Conservation (phyloP, 2,329 filamentous ascomycete species). For the Basipetospora chlamydospora region DNA sequence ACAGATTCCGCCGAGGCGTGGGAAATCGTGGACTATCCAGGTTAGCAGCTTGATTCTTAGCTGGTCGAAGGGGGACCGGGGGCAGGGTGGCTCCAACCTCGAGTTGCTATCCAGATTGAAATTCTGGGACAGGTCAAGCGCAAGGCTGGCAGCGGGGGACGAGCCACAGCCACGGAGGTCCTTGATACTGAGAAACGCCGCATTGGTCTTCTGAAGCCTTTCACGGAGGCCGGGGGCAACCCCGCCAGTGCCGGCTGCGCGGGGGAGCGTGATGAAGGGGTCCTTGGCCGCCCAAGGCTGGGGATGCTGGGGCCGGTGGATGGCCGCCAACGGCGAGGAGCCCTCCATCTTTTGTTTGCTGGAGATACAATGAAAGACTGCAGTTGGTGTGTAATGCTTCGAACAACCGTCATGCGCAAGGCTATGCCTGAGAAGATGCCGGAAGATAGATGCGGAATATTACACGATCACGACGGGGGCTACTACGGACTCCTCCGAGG, state of each 20-base stretch:
- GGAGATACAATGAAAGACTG: too few relatives aligned
- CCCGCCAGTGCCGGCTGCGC: conserved; percentile 39
- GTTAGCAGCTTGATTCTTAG: not conserved
- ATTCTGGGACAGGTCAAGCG: conserved; percentile 90
- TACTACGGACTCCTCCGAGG: too few relatives aligned
- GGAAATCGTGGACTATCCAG: conserved; percentile 23
- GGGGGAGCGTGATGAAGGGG: conserved; percentile 33
- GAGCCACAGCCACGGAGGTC: conserved; percentile 61
- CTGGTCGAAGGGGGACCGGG: not conserved
- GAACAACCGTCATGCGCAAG: not conserved
- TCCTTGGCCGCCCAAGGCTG: conserved; percentile 44
- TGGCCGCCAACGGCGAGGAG: conserved; percentile 84
- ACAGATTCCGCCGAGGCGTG: conserved; percentile 25
- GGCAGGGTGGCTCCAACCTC: conserved; percentile 46
- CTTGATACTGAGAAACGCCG: conserved; percentile 74
- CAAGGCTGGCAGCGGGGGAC: conserved; percentile 80
- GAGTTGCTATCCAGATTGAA: conserved; percentile 75
- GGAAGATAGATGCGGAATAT: too few relatives aligned
- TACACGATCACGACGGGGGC: too few relatives aligned
- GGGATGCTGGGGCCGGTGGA: conserved; percentile 57
- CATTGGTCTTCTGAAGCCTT: conserved; percentile 42
- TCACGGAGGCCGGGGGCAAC: conserved; percentile 63
- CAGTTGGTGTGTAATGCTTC: not conserved
- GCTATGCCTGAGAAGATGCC: too few relatives aligned
- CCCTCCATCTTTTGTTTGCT: conserved; percentile 53